Base-by-base conservation (phyloP, 1,284 basidiomycete species). In the Prillingera fragicola region DNA sequence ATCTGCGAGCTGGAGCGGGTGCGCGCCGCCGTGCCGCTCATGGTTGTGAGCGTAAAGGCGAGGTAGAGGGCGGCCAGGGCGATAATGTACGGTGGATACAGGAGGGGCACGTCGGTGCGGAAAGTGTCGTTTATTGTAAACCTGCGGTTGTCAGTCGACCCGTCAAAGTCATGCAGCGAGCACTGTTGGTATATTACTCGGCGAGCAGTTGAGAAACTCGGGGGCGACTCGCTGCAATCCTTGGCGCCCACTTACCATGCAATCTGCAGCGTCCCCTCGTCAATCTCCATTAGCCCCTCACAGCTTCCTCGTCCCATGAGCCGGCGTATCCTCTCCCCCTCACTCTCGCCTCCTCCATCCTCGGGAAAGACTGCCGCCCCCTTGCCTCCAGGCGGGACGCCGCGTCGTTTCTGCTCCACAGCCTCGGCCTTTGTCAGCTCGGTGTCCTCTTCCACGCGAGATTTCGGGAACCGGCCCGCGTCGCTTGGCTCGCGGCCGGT, bases 41-140 rank as follows among this genome's bases (percentile, higher is more conserved):
- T 58, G 22, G 59, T 55, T 5, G 62, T 63, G 4, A 72, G 45
- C 37, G 61, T 64, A 59, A 90, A 81, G 0, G 84, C 83, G 48
- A 96, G 79, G 70, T 90, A 96, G 44, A 97, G 78, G 0, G 89
- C 84, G 0, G 91, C 83, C 49, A 97, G 79, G 14, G 94, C 91
- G 50, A 97, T 85, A 45, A 97, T 77, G 67, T 96, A 90, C 0
- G 94, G 94, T 0, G 94, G 90, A 61, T 97, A 85, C 26, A 95
- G 72, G 9, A 97, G 80, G 56, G 87, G 88, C 10, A 97, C 74
- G 43, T 92, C 85, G 2, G 87, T 89, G 39, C 89, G 83, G 65
- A 91, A 97, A 0, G 86, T 89, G 69, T 98, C 95, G 73, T 97
- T 98, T 62, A 97, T 83, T 54, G 96, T 81, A 66, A 92, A 90